phyloP scores from a whole-genome alignment of 1,284 basidiomycete species.

The Papiliotrema terrestris region DNA sequence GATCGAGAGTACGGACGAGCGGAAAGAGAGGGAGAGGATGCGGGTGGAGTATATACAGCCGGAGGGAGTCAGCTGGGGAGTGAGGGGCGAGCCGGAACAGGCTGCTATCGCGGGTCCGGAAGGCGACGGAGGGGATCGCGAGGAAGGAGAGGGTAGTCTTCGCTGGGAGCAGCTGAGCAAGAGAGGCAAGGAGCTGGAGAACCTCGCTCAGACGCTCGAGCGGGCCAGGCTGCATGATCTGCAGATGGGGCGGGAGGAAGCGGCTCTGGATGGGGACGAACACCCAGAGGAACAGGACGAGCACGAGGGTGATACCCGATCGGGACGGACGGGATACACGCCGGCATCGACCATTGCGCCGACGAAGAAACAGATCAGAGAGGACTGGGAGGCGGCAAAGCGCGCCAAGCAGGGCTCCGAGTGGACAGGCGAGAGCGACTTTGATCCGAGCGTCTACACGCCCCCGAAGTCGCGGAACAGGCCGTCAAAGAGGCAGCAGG shows the following conservation, averaged over 20 bases:
- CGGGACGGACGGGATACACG: too few species aligned
- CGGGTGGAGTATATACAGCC: background rate
- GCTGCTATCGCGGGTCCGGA: background rate
- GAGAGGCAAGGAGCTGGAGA: background rate
- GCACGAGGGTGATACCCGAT: too few species aligned
- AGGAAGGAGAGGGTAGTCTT: background rate
- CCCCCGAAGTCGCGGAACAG: too few species aligned
- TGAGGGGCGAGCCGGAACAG: background rate
- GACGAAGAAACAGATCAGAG: too few species aligned
- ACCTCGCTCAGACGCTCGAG: slow-evolving; percentile 1
- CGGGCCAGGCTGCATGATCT: too few species aligned
- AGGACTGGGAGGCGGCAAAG: background rate
- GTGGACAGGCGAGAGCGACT: background rate
- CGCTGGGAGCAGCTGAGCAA: background rate
- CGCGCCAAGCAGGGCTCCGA: background rate
- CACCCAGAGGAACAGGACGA: too few species aligned
- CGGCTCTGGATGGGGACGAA: too few species aligned
- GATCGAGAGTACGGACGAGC: background rate
- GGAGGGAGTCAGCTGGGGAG: background rate
- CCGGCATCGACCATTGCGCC: too few species aligned
- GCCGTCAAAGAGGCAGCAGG: too few species aligned
- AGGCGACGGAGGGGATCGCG: background rate
- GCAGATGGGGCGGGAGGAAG: too few species aligned
- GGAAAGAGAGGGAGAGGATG: too few species aligned
- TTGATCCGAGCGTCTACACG: background rate